Evolutionary conservation across 257 asterid genomes (phyloP).

Genomic region (Przewalskia tangutica): DNA sequence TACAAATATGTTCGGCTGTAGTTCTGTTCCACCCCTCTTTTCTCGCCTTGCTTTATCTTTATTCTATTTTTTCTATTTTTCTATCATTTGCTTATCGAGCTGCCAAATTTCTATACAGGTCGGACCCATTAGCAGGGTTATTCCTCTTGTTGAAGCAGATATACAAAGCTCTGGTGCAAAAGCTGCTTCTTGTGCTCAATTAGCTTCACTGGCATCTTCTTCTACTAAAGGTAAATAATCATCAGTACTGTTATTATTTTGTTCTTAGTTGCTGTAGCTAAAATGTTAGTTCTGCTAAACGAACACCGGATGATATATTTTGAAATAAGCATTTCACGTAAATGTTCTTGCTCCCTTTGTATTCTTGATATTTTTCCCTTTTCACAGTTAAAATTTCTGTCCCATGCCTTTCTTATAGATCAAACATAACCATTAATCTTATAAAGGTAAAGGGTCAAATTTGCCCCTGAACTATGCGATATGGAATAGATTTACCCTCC

Average conservation of each 20-base stretch:
- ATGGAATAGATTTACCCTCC: no score
- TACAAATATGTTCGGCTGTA: not conserved
- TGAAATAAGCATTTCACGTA: not conserved
- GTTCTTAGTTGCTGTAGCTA: not conserved
- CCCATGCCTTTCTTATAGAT: not conserved
- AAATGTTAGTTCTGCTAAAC: not conserved
- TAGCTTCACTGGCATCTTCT: constrained; percentile 58
- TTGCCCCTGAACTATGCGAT: no score
- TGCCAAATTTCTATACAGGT: constrained; percentile 27
- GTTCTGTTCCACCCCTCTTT: not conserved
- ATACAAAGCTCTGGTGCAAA: constrained; percentile 67
- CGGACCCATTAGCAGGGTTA: constrained; percentile 30
- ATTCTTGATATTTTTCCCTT: not conserved
- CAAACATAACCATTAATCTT: not conserved
- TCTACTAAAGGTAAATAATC: constrained; percentile 50
- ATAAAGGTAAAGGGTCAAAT: no score
- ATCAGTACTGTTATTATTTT: not conserved
- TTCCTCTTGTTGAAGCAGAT: constrained; percentile 55
- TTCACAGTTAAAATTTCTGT: no score
- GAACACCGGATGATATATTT: not conserved
- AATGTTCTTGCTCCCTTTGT: not conserved
- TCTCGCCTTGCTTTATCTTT: not conserved
- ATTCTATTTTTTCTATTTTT: not conserved
- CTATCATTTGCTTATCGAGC: not conserved
- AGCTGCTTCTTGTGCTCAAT: constrained; percentile 70